phyloP scores from a whole-genome alignment of 1,284 basidiomycete species.

The Ganoderma boninense region DNA sequence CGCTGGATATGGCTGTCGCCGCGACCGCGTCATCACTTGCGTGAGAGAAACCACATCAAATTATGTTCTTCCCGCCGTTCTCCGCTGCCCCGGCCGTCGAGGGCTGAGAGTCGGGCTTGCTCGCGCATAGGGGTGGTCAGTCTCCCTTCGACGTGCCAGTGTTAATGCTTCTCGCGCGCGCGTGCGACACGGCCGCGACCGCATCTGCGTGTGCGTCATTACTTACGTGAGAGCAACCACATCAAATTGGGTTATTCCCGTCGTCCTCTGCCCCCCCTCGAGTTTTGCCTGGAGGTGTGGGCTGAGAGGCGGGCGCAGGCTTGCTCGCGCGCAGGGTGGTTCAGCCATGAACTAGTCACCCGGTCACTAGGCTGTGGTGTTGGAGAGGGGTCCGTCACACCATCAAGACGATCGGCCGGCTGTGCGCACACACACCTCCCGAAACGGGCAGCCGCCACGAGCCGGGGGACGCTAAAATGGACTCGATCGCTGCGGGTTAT shows the following conservation, averaged over 20 bases:
- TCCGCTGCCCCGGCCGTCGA: not conserved
- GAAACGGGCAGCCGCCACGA: not conserved
- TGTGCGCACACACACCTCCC: not conserved
- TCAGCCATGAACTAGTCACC: no score
- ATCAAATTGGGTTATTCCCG: not conserved
- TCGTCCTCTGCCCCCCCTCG: not conserved
- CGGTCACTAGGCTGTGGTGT: no score
- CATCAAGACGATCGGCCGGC: not conserved
- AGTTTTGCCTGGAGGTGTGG: no score
- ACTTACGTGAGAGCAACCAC: not conserved
- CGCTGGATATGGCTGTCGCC: not conserved
- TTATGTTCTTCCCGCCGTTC: not conserved
- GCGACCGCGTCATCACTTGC: not conserved
- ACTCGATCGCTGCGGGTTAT: conserved; percentile 1
- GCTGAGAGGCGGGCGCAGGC: no score
- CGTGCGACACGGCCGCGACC: not conserved
- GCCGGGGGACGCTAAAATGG: not conserved
- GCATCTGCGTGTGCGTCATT: not conserved
- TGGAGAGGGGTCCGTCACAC: no score
- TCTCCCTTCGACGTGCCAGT: no score
- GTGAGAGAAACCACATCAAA: not conserved
- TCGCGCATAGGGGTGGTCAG: no score
- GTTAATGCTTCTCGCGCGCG: not conserved
- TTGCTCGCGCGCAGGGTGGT: no score
- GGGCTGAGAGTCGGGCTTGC: no score